These are phyloP conservation scores for Globisporangium irregulare DNA, from an alignment of 352 stramenopile genomes.

Conservation along the genomic window DNA sequence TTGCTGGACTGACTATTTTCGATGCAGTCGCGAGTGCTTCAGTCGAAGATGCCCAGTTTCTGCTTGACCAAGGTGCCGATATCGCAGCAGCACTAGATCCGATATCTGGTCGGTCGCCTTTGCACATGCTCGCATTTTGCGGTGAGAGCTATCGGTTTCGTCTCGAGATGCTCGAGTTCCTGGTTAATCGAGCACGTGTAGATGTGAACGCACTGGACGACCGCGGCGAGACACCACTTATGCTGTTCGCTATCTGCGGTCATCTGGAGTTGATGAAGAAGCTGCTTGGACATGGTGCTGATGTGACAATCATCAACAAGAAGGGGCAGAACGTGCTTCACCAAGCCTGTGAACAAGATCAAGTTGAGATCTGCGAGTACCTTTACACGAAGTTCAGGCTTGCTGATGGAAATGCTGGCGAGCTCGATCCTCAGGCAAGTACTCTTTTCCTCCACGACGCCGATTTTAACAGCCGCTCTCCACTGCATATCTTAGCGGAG, in stretches of 20 bases:
- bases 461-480: slow-evolving; percentile 31
- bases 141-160: slow-evolving; percentile 40
- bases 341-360: slow-evolving; percentile 53
- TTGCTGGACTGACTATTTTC: slow-evolving; percentile 37
- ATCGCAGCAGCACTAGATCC: slow-evolving; percentile 34
- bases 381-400: slow-evolving; percentile 30
- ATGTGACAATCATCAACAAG: slow-evolving; percentile 25
- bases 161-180: slow-evolving; percentile 52
- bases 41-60: slow-evolving; percentile 51
- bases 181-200: slow-evolving; percentile 30
- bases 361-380: slow-evolving; percentile 49
- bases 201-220: slow-evolving; percentile 42
- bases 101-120: slow-evolving; percentile 36
- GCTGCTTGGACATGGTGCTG: slow-evolving; percentile 26
- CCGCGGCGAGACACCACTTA: slow-evolving; percentile 44
- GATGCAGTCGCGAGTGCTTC: slow-evolving; percentile 53
- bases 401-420: not conserved
- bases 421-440: not conserved
- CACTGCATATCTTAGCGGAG: slow-evolving; percentile 42
- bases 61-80: slow-evolving; percentile 42
- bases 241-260: slow-evolving; percentile 52
- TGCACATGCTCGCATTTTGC: slow-evolving; percentile 63
- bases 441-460: slow-evolving; percentile 25
- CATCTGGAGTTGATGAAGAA: slow-evolving; percentile 43
- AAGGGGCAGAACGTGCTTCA: slow-evolving; percentile 52